Percentiles rank a stretch among this genome's conserved stretches.
These are phyloP conservation scores for Fusarium clavum DNA, from an alignment of 2,329 filamentous ascomycete genomes.

Conservation along the genomic window DNA sequence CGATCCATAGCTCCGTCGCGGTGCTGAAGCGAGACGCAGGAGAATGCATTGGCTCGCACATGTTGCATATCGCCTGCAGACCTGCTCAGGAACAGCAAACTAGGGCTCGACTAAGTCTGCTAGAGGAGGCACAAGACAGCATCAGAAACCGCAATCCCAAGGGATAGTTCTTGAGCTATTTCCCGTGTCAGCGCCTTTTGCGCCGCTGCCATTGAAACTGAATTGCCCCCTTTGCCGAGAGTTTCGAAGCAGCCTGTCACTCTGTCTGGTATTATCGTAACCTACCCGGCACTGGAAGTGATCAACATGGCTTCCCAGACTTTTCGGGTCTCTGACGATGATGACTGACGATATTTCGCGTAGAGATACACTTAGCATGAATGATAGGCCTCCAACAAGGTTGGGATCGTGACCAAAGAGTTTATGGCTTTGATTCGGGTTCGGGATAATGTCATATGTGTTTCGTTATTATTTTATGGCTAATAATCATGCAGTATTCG, in stretches of 20 bases:
- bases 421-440: constrained; percentile 1
- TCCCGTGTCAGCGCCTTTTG: constrained; percentile 24
- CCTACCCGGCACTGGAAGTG: constrained; percentile 25
- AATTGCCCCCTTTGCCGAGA: constrained; percentile 1
- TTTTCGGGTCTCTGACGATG: constrained; percentile 7
- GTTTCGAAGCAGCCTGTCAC: background rate
- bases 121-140: constrained; percentile 19
- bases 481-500: constrained; percentile 14
- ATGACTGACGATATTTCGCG: constrained; percentile 8
- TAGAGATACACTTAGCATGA: background rate
- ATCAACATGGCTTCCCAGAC: constrained; percentile 3
- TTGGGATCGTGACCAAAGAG: constrained; percentile 14
- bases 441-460: background rate
- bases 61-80: constrained; percentile 38
- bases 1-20: constrained; percentile 24
- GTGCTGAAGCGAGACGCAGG: constrained; percentile 47
- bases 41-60: constrained; percentile 37
- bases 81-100: constrained; percentile 41
- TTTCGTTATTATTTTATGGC: constrained; percentile 5
- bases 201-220: constrained; percentile 6
- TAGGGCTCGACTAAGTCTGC: constrained; percentile 26
- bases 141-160: constrained; percentile 21
- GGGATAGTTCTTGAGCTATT: constrained; percentile 13
- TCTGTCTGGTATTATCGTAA: background rate
- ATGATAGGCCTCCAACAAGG: background rate